Evolutionary conservation across 768 basidiomycete species (phyloP).

Genomic region (Pleurotus ostreatus): DNA sequence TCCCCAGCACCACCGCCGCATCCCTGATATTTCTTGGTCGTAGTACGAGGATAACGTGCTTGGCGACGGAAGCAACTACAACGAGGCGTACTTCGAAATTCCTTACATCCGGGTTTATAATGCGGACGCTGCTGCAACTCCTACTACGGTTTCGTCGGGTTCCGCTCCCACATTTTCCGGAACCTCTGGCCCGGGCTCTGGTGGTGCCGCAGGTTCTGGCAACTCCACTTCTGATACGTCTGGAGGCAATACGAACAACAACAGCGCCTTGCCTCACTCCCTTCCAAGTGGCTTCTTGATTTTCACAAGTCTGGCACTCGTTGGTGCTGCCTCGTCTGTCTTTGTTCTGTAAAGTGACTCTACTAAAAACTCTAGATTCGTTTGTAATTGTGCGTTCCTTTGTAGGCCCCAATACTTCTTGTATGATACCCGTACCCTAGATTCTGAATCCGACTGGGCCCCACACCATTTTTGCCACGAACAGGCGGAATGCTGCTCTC

Average conservation of each 20-base stretch:
- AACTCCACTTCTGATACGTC: background rate
- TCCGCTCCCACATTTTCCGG: background rate
- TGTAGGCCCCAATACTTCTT: background rate
- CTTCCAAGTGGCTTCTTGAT: background rate
- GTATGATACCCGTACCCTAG: too few relatives aligned
- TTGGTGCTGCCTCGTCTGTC: background rate
- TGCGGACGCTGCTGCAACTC: background rate
- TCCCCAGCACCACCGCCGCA: background rate
- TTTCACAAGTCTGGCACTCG: background rate
- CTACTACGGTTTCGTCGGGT: background rate
- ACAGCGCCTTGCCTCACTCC: background rate
- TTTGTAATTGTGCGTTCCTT: background rate
- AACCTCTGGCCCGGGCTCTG: background rate
- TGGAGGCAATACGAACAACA: background rate
- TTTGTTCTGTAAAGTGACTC: background rate
- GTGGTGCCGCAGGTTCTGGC: background rate
- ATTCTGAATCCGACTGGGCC: too few relatives aligned
- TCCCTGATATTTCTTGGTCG: background rate
- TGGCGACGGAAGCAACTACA: conserved; percentile 40
- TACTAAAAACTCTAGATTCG: background rate
- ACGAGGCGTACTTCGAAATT: conserved; percentile 58
- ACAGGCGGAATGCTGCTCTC: too few relatives aligned
- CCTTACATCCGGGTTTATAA: conserved; percentile 36
- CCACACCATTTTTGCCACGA: too few relatives aligned
- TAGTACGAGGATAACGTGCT: conserved; percentile 51